A percentile compares a stretch with the other conserved stretches of the same genome.
Evolutionary conservation across 495 filamentous ascomycete species (phyloP).

Genomic region (Neurospora tetraspora): DNA sequence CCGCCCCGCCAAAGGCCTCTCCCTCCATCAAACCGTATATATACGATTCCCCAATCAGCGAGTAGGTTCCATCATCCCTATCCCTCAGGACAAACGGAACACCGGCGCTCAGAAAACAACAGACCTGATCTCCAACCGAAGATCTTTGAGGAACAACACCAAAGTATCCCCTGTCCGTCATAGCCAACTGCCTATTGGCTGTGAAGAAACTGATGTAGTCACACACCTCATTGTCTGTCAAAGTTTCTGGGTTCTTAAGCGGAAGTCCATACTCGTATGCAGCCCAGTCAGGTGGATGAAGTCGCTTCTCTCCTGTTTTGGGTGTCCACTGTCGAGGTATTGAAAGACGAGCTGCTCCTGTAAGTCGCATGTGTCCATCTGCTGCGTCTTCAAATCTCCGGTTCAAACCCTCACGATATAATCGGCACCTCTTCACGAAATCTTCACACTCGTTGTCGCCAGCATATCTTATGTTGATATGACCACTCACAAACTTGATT

Average conservation of each 20-base stretch:
- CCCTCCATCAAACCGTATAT: slow-evolving; percentile 2
- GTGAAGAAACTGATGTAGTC: neutral
- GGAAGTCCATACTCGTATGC: neutral
- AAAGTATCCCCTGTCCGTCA: neutral
- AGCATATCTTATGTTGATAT: neutral
- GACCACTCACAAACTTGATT: neutral
- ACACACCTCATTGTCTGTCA: neutral
- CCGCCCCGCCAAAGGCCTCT: neutral
- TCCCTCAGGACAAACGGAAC: neutral
- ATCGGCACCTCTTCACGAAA: neutral
- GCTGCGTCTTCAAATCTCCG: neutral
- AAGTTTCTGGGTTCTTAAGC: neutral
- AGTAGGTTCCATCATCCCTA: neutral
- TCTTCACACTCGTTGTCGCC: neutral
- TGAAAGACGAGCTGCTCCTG: neutral
- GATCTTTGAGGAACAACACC: neutral
- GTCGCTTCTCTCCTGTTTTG: neutral
- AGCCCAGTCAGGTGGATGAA: neutral
- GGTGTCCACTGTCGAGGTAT: neutral
- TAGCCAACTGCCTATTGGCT: neutral
- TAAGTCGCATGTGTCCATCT: neutral
- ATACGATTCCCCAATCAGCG: neutral
- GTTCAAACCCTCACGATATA: neutral
- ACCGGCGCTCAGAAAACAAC: neutral
- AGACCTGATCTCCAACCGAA: neutral